Evolutionary conservation across 1,139 yeast genomes (phyloP).

Genomic region (Yamadazyma taylorii): DNA sequence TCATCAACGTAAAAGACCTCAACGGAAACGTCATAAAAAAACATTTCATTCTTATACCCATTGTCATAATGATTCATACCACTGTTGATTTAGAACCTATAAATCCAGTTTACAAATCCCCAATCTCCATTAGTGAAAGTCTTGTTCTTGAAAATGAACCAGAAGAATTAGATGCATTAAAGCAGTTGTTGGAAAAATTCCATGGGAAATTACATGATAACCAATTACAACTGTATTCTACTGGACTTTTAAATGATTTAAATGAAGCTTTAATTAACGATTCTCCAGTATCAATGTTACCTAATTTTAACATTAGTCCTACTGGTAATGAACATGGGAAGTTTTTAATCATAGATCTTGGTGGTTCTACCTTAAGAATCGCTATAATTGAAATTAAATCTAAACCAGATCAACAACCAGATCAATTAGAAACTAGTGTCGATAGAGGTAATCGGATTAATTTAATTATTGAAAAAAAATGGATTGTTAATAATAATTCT

Average conservation of each 20-base stretch:
- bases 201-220: conserved; percentile 5
- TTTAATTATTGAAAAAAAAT: conserved; percentile 35
- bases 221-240: conserved; percentile 6
- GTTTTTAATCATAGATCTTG: conserved; percentile 51
- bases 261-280: conserved; percentile 30
- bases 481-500: conserved; percentile 40
- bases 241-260: conserved; percentile 20
- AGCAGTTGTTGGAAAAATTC: conserved; percentile 3
- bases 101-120: neutral
- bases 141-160: conserved; percentile 9
- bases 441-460: conserved; percentile 25
- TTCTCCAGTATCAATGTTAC: conserved; percentile 46
- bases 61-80: conserved; percentile 1
- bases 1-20: too few species aligned
- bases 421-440: conserved; percentile 8
- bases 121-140: conserved; percentile 2
- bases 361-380: conserved; percentile 54
- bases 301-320: conserved; percentile 43
- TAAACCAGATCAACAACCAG: too few species aligned
- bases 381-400: conserved; percentile 40
- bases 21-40: neutral
- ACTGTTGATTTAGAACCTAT: conserved; percentile 1
- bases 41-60: neutral
- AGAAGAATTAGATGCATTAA: neutral
- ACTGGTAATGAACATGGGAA: conserved; percentile 45